Conservation (phyloP, 768 basidiomycete species). For the Tylopilus vinaceipallidus region DNA sequence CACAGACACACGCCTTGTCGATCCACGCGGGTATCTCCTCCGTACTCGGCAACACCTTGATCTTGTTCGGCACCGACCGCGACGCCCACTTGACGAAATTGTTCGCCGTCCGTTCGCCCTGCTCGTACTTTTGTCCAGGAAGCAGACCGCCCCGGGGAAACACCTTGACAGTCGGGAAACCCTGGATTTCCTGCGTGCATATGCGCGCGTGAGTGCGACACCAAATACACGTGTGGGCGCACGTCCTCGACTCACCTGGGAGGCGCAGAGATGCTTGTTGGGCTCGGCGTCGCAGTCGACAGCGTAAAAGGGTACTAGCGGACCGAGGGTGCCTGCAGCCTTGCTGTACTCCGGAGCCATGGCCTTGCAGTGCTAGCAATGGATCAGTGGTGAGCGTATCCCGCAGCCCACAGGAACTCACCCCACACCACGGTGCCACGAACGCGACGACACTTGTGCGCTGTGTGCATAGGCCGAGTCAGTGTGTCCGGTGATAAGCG, state of each 20-base stretch:
- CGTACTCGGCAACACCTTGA: conserved; percentile 55
- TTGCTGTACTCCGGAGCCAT: conserved; percentile 85
- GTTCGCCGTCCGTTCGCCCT: conserved; percentile 65
- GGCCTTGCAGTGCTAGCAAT: conserved; percentile 66
- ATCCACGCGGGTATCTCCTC: conserved; percentile 68
- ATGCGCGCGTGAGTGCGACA: not conserved
- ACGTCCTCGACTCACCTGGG: conserved; percentile 48
- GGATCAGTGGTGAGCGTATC: not conserved
- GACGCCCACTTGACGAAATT: conserved; percentile 76
- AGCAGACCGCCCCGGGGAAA: conserved; percentile 75
- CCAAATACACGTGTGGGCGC: too few species aligned
- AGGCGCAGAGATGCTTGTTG: conserved; percentile 81
- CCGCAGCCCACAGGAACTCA: conserved; percentile 35
- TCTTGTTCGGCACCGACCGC: conserved; percentile 68
- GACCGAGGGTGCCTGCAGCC: conserved; percentile 74
- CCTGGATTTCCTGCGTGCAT: conserved; percentile 61
- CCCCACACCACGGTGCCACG: conserved; percentile 94
- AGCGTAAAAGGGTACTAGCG: conserved; percentile 85
- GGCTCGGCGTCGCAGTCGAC: conserved; percentile 86
- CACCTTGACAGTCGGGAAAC: conserved; percentile 92
- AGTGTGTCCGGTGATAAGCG: not conserved
- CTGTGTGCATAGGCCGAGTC: conserved; percentile 34
- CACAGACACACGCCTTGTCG: conserved; percentile 52
- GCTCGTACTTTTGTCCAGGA: conserved; percentile 63
- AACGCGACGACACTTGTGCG: conserved; percentile 82